Conservation (phyloP, 495 filamentous ascomycete genomes). For the Xylaria telfairii region DNA sequence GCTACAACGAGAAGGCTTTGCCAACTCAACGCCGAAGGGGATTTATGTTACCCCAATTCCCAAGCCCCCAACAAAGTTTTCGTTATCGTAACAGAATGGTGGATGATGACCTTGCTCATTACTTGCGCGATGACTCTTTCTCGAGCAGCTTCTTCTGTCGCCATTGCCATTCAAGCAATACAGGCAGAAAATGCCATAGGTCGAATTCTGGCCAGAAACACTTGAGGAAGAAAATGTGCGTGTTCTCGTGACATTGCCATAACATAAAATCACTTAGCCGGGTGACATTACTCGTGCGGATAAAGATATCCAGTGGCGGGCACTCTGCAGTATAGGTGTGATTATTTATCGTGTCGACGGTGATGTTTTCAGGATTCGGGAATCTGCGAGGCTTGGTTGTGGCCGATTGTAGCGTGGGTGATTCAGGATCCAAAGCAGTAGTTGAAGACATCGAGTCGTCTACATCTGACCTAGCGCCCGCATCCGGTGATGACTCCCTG, state of each 20-base stretch:
- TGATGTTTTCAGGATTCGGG: constrained; percentile 82
- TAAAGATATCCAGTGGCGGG: constrained; percentile 86
- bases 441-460: constrained; percentile 64
- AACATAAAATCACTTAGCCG: constrained; percentile 97
- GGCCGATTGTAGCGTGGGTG: constrained; percentile 48
- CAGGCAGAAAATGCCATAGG: constrained; percentile 90
- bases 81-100: not conserved
- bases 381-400: constrained; percentile 35
- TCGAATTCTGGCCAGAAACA: constrained; percentile 97
- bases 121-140: constrained; percentile 46
- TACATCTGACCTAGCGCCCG: constrained; percentile 47
- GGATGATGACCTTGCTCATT: not conserved
- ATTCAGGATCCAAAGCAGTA: constrained; percentile 52
- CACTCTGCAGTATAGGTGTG: constrained; percentile 84
- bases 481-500: constrained; percentile 44
- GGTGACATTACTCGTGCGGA: constrained; percentile 90
- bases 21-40: not conserved
- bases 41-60: not conserved
- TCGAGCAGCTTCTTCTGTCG: constrained; percentile 60
- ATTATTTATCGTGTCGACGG: constrained; percentile 72
- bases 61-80: not conserved
- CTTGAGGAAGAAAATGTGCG: constrained; percentile 88
- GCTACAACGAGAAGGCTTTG: not conserved
- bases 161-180: constrained; percentile 91
- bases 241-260: constrained; percentile 94